Base-by-base conservation (phyloP, 192 early-diverging fungal species). In the Oehlia diaphana region DNA sequence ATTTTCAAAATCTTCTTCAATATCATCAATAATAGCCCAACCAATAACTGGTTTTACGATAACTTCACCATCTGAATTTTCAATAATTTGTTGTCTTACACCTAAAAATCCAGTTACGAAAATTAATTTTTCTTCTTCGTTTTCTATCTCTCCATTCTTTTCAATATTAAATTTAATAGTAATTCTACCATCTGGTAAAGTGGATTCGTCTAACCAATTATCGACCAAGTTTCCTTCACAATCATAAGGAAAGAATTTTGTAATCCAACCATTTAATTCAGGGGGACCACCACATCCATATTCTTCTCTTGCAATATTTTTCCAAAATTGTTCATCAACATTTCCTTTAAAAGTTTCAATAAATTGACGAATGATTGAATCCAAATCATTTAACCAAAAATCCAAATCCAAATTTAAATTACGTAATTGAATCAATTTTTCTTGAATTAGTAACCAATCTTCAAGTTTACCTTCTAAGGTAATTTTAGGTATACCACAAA, bases 311-410 rank as follows among this genome's bases (percentile, higher is more conserved):
- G 72, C 44, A 14, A 74, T 74, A 28, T 12, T 23, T 74, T 74
- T 74, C 76, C 76, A 77, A 70, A 77, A 77, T 53, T 70, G 71
- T 77, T 21, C 14, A 47, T 77, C 76, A 47, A 70, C 42, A 5
- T 68, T 28, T 35, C 76, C 76, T 31, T 37, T 23, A 70, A 74
- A 77, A 3, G 76, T 77, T 33, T 42, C 76, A 50, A 77, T 47
- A 19, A 77, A 70, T 64, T 77, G 74, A 13, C 2, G n/a, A 12
- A 77, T 28, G 12, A 77, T 31, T 7, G n/a, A 23, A 21, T 77
- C 76, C 13, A 77, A 16, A 35, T 13, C 10, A 49, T 63, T 23
- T 37, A 77, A 77, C 76, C 76, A 77, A 47, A 74, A 42, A 9
- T 77, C 23, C 12, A 77, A 49, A 39, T 74, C 76, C 5, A 35